Evolutionary conservation across 352 stramenopile genomes (phyloP).

Genomic region (Plasmopara muralis): DNA sequence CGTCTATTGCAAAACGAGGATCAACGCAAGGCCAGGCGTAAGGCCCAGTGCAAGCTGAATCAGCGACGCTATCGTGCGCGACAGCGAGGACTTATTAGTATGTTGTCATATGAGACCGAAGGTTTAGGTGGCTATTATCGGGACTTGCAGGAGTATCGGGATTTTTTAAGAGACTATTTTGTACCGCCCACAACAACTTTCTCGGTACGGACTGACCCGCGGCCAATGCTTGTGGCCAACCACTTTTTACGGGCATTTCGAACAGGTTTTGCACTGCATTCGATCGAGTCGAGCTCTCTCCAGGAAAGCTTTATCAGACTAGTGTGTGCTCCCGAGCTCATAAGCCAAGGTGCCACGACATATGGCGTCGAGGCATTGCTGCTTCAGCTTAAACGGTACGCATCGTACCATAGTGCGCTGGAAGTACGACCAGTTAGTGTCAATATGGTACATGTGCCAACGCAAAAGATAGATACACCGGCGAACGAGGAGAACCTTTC

Average conservation of each 20-base stretch:
- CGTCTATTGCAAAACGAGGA: slow-evolving; percentile 58
- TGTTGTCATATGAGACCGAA: slow-evolving; percentile 50
- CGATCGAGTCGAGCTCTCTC: slow-evolving; percentile 41
- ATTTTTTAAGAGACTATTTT: slow-evolving; percentile 35
- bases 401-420: slow-evolving; percentile 58
- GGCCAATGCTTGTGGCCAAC: slow-evolving; percentile 35
- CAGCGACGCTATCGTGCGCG: slow-evolving; percentile 59
- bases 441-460: slow-evolving; percentile 24
- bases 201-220: slow-evolving; percentile 6
- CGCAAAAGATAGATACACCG: slow-evolving; percentile 2
- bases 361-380: slow-evolving; percentile 40
- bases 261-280: slow-evolving; percentile 60
- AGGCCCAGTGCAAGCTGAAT: slow-evolving; percentile 72
- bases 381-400: slow-evolving; percentile 62
- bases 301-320: slow-evolving; percentile 56
- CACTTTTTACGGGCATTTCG: slow-evolving; percentile 51
- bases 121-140: slow-evolving; percentile 37
- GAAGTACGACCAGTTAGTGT: slow-evolving; percentile 23
- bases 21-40: slow-evolving; percentile 50
- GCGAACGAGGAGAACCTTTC: slow-evolving; percentile 15
- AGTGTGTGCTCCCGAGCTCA: slow-evolving; percentile 29
- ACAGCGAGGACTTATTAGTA: slow-evolving; percentile 55
- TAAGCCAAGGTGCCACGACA: slow-evolving; percentile 22
- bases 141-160: slow-evolving; percentile 42
- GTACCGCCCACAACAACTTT: not conserved